A percentile compares a stretch with the other conserved stretches of the same genome.
These are phyloP conservation scores for Salix dunnii DNA, from an alignment of 345 rosid species.

Conservation along the genomic window DNA sequence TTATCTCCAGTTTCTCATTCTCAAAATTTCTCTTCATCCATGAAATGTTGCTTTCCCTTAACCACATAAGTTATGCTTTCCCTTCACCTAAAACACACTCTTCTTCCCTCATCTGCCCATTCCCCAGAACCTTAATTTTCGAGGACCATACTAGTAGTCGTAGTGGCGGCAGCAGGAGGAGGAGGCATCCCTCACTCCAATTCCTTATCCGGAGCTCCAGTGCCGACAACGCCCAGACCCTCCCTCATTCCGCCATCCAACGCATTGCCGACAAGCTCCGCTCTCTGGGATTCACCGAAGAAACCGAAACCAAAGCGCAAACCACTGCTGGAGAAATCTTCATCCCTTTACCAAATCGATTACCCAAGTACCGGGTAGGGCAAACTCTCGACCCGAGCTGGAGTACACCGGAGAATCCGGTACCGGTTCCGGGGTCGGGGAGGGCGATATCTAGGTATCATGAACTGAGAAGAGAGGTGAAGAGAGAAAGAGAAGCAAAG, in stretches of 20 bases:
- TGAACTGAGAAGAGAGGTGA: conserved; percentile 48
- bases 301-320: conserved; percentile 11
- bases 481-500: conserved; percentile 41
- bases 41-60: conserved; percentile 46
- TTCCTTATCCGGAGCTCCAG: conserved; percentile 24
- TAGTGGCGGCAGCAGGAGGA: no score
- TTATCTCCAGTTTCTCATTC: not conserved
- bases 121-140: conserved; percentile 24
- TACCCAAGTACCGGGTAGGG: conserved; percentile 75
- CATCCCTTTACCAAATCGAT: conserved; percentile 56
- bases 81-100: conserved; percentile 25
- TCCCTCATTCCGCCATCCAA: conserved; percentile 68
- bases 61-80: conserved; percentile 8
- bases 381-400: conserved; percentile 93
- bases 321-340: conserved; percentile 69
- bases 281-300: conserved; percentile 68
- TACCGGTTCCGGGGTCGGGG: conserved; percentile 74
- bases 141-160: not conserved
- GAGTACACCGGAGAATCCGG: conserved; percentile 87
- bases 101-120: conserved; percentile 13
- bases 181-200: not conserved
- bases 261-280: conserved; percentile 96
- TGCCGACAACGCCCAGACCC: conserved; percentile 26
- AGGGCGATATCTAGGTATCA: conserved; percentile 54
- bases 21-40: not conserved